phyloP scores from a whole-genome alignment of 805 yeast species.

The Brettanomyces nanus region DNA sequence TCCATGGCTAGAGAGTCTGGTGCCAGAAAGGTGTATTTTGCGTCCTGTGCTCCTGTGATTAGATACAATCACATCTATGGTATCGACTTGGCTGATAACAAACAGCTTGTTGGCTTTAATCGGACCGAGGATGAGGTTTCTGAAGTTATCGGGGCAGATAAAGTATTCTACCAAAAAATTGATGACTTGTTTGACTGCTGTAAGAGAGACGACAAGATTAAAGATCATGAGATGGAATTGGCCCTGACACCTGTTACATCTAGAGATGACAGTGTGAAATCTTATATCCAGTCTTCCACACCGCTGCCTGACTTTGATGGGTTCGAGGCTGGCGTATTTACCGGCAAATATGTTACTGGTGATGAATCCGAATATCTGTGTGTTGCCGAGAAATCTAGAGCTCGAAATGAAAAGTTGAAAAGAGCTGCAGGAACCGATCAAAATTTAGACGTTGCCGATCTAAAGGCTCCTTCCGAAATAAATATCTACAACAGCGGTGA shows the following conservation, averaged over 20 bases:
- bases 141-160: conserved; percentile 77
- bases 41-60: conserved; percentile 98
- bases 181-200: conserved; percentile 82
- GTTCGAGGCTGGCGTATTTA: conserved; percentile 95
- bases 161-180: conserved; percentile 79
- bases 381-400: conserved; percentile 77
- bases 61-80: conserved; percentile 95
- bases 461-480: conserved; percentile 69
- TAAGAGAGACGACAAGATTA: conserved; percentile 25
- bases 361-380: conserved; percentile 74
- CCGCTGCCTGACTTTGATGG: conserved; percentile 35
- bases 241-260: conserved; percentile 29
- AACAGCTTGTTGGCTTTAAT: conserved; percentile 83
- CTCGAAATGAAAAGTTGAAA: conserved; percentile 55
- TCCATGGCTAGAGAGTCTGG: conserved; percentile 99
- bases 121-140: conserved; percentile 71
- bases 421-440: conserved; percentile 30
- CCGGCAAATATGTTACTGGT: conserved; percentile 93
- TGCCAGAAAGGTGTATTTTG: conserved; percentile 89
- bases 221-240: conserved; percentile 25
- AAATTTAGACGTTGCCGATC: conserved; percentile 42
- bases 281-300: conserved; percentile 16
- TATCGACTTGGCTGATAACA: conserved; percentile 92
- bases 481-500: conserved; percentile 53
- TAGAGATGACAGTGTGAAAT: conserved; percentile 22